A percentile compares a stretch with the other conserved stretches of the same genome.
Conservation (phyloP, 1,139 yeast species). For the Candida buenavistaensis region DNA sequence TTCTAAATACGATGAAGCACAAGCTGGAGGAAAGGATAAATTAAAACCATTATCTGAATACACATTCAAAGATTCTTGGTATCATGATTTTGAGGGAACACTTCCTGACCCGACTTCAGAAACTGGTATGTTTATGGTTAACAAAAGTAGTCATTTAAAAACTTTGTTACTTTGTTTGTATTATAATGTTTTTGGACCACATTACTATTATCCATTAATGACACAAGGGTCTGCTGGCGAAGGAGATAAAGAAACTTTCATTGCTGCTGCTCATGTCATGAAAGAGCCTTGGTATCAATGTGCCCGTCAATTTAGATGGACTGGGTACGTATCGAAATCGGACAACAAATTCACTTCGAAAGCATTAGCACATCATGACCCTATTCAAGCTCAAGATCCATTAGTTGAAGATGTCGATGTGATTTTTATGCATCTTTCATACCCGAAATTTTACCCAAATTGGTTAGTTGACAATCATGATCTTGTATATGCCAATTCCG, state of each 20-base stretch:
- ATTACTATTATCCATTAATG: slow-evolving; percentile 57
- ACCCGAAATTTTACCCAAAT: slow-evolving; percentile 60
- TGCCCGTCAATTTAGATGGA: slow-evolving; percentile 47
- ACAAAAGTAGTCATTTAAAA: slow-evolving; percentile 51
- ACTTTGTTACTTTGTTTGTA: slow-evolving; percentile 55
- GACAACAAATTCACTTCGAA: slow-evolving; percentile 45
- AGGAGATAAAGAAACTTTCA: slow-evolving; percentile 70
- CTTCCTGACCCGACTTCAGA: slow-evolving; percentile 65
- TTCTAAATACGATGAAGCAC: slow-evolving; percentile 30
- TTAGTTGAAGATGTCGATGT: slow-evolving; percentile 22
- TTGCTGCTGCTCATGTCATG: slow-evolving; percentile 60
- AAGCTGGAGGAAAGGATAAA: slow-evolving; percentile 22
- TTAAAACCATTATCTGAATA: slow-evolving; percentile 31
- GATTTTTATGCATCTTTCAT: slow-evolving; percentile 60
- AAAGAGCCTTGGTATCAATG: slow-evolving; percentile 55
- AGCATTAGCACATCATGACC: slow-evolving; percentile 64
- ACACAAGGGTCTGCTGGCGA: slow-evolving; percentile 73
- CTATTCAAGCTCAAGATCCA: slow-evolving; percentile 27
- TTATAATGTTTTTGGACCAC: slow-evolving; percentile 55
- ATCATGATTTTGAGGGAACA: slow-evolving; percentile 58
- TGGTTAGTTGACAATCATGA: slow-evolving; percentile 50
- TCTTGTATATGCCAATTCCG: slow-evolving; percentile 35
- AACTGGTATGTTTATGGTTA: slow-evolving; percentile 60
- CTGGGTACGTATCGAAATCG: slow-evolving; percentile 48
- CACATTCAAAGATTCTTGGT: slow-evolving; percentile 36